A percentile compares a stretch with the other conserved stretches of the same genome.
phyloP scores from a whole-genome alignment of 208 protist species.

The Acanthamoeba divionensis region DNA sequence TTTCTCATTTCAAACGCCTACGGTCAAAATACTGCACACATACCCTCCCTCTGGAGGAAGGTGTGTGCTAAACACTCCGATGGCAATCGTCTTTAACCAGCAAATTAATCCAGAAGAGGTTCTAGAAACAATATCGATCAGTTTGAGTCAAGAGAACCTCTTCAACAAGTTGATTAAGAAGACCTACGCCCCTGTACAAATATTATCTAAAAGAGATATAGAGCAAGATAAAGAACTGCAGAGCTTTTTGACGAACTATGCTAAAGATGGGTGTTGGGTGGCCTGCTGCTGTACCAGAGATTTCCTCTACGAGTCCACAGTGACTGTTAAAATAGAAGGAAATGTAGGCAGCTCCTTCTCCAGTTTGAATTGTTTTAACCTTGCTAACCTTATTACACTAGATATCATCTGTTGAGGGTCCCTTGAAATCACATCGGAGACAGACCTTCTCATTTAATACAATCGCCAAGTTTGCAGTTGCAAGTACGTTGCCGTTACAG shows the following conservation, averaged over 20 bases:
- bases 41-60: not conserved
- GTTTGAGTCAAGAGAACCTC: conserved; percentile 20
- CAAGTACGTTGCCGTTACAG: not conserved
- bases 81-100: conserved; percentile 55
- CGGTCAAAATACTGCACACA: conserved; percentile 13
- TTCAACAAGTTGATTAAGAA: conserved; percentile 44
- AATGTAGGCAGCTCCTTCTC: not conserved
- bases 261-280: not conserved
- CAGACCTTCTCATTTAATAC: conserved; percentile 37
- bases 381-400: not conserved
- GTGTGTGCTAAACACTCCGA: not conserved
- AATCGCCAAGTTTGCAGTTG: not conserved
- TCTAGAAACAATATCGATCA: not conserved
- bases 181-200: conserved; percentile 3
- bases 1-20: not conserved
- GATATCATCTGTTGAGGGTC: conserved; percentile 19
- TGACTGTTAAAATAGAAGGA: conserved; percentile 36
- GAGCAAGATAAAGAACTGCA: not conserved
- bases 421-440: not conserved
- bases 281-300: not conserved
- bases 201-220: not conserved
- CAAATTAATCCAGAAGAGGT: conserved; percentile 4
- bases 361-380: not conserved
- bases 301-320: conserved; percentile 10
- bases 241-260: not conserved